Percentiles rank a stretch among this genome's conserved stretches.
These are phyloP conservation scores for Fusarium torreyae DNA, from an alignment of 2,329 filamentous ascomycete genomes.

Conservation along the genomic window DNA sequence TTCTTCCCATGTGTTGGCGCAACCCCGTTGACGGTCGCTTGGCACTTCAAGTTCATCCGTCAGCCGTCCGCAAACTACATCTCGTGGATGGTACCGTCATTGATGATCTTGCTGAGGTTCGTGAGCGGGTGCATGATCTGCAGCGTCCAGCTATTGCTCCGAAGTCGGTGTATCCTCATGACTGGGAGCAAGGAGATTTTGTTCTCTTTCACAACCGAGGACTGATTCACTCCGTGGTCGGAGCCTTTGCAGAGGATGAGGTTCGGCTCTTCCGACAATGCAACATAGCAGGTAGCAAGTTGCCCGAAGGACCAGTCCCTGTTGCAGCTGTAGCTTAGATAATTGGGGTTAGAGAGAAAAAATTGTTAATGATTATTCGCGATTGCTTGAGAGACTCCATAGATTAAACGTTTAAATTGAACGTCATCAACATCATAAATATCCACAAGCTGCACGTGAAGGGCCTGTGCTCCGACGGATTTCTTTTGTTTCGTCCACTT, in stretches of 20 bases:
- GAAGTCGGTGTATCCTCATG: slow-evolving; percentile 77
- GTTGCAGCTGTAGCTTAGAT: slow-evolving; percentile 3
- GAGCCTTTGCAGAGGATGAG: slow-evolving; percentile 80
- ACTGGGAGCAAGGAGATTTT: slow-evolving; percentile 83
- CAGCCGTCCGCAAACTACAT: slow-evolving; percentile 78
- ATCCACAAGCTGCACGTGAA: not conserved
- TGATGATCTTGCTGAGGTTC: slow-evolving; percentile 76
- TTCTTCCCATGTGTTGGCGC: slow-evolving; percentile 83
- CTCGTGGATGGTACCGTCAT: slow-evolving; percentile 76
- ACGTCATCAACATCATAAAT: not conserved
- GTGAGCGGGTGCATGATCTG: slow-evolving; percentile 77
- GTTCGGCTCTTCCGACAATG: slow-evolving; percentile 83
- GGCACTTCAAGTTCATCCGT: slow-evolving; percentile 82
- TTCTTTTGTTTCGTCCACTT: not conserved
- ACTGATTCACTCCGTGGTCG: slow-evolving; percentile 81
- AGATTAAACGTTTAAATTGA: too few relatives aligned
- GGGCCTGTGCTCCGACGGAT: not conserved
- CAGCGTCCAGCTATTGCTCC: slow-evolving; percentile 82
- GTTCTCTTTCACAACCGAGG: slow-evolving; percentile 86
- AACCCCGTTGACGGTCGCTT: slow-evolving; percentile 80
- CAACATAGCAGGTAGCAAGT: slow-evolving; percentile 78
- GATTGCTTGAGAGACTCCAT: not conserved
- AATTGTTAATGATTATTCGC: not conserved
- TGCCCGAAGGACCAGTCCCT: slow-evolving; percentile 65
- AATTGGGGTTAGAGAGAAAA: not conserved